Evolutionary conservation across 345 rosid genomes (phyloP).

Genomic region (Lepidium aucheri): DNA sequence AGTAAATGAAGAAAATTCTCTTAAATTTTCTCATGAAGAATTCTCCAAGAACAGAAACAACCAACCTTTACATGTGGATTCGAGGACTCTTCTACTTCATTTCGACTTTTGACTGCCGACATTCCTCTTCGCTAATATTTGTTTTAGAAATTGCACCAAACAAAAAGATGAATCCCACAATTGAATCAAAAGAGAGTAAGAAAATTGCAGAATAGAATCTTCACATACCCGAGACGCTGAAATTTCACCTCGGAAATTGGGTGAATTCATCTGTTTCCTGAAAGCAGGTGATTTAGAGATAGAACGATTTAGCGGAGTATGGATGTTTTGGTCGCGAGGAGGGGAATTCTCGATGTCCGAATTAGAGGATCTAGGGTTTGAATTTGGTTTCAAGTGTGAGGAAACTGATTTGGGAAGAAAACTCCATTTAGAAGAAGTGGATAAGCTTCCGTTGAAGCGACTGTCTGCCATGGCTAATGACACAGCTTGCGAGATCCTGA

Average conservation of each 20-base stretch:
- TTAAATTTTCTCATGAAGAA: neutral
- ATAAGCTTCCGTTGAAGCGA: conserved; percentile 9
- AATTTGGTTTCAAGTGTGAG: conserved; percentile 31
- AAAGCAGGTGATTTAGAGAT: conserved; percentile 24
- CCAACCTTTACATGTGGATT: conserved; percentile 76
- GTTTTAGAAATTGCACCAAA: neutral
- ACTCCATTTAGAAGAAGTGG: conserved; percentile 55
- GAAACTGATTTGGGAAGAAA: conserved; percentile 64
- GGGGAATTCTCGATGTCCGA: conserved; percentile 54
- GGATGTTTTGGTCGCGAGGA: conserved; percentile 56
- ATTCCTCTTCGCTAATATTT: conserved; percentile 29
- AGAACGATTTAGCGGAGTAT: neutral
- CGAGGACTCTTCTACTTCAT: conserved; percentile 20
- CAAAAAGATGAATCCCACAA: neutral
- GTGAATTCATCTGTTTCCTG: conserved; percentile 2
- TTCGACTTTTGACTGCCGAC: conserved; percentile 18
- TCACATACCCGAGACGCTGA: conserved; percentile 17
- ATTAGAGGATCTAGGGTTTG: conserved; percentile 27
- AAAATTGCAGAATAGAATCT: neutral
- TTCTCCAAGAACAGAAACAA: neutral
- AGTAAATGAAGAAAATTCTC: neutral
- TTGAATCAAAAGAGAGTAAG: neutral
- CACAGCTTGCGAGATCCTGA: neutral
- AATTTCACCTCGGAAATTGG: neutral
- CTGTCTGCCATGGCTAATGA: conserved; percentile 22